Evolutionary conservation across 495 filamentous ascomycete genomes (phyloP).

Genomic region (Xylaria curta): DNA sequence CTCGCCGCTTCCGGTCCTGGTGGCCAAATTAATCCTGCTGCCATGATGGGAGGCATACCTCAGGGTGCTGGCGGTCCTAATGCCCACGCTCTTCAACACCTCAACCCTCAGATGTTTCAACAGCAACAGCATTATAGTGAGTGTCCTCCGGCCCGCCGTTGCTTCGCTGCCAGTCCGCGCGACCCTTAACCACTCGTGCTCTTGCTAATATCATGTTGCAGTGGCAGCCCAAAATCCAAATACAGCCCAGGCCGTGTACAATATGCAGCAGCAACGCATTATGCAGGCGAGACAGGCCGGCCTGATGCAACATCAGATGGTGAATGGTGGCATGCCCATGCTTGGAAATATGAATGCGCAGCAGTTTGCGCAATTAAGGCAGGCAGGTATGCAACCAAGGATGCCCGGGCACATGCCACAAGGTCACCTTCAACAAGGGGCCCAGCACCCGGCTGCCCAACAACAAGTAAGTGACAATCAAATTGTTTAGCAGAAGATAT

Average conservation of each 20-base stretch:
- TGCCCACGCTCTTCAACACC: conserved; percentile 79
- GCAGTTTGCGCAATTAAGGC: conserved; percentile 63
- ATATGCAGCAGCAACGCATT: conserved; percentile 54
- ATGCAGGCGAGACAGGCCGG: conserved; percentile 43
- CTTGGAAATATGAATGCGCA: conserved; percentile 64
- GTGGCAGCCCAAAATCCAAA: conserved; percentile 50
- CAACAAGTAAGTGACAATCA: conserved; percentile 12
- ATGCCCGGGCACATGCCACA: conserved; percentile 55
- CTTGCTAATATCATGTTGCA: not conserved
- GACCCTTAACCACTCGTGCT: conserved; percentile 22
- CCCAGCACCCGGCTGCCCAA: conserved; percentile 52
- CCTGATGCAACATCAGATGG: conserved; percentile 55
- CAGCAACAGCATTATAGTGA: conserved; percentile 52
- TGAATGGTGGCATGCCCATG: conserved; percentile 62
- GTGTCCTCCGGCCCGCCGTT: conserved; percentile 20
- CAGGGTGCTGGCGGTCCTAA: conserved; percentile 72
- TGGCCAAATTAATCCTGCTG: conserved; percentile 78
- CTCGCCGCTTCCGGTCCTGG: conserved; percentile 84
- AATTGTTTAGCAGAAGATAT: conserved; percentile 25
- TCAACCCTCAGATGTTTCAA: conserved; percentile 73
- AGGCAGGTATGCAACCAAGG: conserved; percentile 45
- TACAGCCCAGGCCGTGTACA: conserved; percentile 59
- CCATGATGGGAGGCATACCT: conserved; percentile 81
- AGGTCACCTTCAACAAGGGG: conserved; percentile 54
- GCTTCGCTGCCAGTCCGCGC: conserved; percentile 15